Evolutionary conservation across 2,329 filamentous ascomycete species (phyloP).

Genomic region (Sclerotinia sclerotiorum): DNA sequence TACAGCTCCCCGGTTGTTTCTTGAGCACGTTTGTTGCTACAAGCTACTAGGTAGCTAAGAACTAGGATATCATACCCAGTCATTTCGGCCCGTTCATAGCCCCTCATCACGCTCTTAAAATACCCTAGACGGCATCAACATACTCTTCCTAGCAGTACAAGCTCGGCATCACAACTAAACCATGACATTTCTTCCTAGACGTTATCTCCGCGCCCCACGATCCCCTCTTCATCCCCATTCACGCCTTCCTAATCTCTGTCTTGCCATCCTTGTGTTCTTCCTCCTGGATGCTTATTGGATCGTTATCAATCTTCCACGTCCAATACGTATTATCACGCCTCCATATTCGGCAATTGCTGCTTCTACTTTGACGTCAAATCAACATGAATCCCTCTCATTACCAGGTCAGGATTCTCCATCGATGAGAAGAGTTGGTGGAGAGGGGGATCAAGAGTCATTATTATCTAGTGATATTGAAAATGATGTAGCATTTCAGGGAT

Average conservation of each 20-base stretch:
- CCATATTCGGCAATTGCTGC: background rate
- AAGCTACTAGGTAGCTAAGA: slow-evolving; percentile 12
- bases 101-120: background rate
- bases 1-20: background rate
- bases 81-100: background rate
- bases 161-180: slow-evolving; percentile 1
- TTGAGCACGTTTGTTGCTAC: background rate
- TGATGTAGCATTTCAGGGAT: background rate
- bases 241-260: background rate
- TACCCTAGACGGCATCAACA: background rate
- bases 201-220: slow-evolving; percentile 19
- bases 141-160: background rate
- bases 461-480: background rate
- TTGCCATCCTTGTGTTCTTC: background rate
- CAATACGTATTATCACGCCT: slow-evolving; percentile 13
- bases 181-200: slow-evolving; percentile 15
- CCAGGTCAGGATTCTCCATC: background rate
- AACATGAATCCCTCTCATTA: background rate
- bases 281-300: slow-evolving; percentile 17
- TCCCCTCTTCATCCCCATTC: slow-evolving; percentile 13
- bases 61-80: background rate
- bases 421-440: background rate
- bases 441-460: background rate
- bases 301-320: slow-evolving; percentile 3
- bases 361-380: background rate